phyloP scores from a whole-genome alignment of 306 rosid species.

The Acacia acuminata region DNA sequence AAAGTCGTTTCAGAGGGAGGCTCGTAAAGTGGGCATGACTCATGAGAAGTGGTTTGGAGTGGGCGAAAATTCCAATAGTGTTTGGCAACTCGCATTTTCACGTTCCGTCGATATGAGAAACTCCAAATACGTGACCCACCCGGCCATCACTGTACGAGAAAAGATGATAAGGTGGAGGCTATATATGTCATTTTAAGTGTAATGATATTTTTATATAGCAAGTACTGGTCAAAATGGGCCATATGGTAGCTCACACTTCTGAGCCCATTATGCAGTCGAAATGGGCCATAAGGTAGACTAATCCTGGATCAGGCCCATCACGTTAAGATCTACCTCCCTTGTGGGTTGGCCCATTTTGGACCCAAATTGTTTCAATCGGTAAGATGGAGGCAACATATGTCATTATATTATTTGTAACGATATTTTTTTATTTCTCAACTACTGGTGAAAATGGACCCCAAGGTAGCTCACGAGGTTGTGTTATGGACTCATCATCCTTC shows the following conservation, averaged over 20 bases:
- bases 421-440: not conserved
- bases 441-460: too few relatives aligned
- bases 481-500: not conserved
- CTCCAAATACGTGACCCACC: conserved; percentile 14
- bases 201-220: not conserved
- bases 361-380: too few relatives aligned
- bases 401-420: not conserved
- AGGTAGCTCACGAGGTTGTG: not conserved
- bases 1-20: not conserved
- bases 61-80: not conserved
- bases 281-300: too few relatives aligned
- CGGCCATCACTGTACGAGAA: not conserved
- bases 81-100: not conserved
- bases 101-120: not conserved
- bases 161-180: not conserved
- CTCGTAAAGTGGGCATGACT: not conserved
- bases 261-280: too few relatives aligned
- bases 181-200: not conserved
- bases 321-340: too few relatives aligned
- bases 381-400: not conserved
- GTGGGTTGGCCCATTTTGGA: too few relatives aligned
- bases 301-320: too few relatives aligned
- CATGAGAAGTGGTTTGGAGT: not conserved
- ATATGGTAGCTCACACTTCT: too few relatives aligned
- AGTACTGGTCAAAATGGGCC: too few relatives aligned